Conservation (phyloP, 2,329 filamentous ascomycete genomes). For the Amesomyces nigricolor region DNA sequence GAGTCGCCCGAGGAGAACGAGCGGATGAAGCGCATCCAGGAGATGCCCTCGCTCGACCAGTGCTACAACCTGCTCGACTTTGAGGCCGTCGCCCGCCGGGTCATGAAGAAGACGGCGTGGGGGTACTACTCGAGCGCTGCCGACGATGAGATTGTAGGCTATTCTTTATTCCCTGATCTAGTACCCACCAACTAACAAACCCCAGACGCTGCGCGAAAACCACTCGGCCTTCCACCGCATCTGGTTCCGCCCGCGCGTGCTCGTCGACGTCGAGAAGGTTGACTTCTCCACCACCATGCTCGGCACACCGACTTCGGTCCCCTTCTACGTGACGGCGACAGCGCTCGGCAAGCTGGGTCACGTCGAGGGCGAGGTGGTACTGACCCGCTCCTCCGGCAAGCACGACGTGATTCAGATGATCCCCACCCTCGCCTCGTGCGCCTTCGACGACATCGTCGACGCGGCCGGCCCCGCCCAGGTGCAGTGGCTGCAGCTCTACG, state of each 20-base stretch:
- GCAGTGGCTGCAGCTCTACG: conserved; percentile 95
- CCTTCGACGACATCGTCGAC: conserved; percentile 95
- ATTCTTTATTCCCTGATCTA: neutral
- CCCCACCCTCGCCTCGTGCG: conserved; percentile 91
- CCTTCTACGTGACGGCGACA: conserved; percentile 95
- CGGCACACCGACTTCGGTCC: conserved; percentile 73
- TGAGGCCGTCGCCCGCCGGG: conserved; percentile 78
- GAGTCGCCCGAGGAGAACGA: conserved; percentile 57
- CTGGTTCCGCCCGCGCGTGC: conserved; percentile 85
- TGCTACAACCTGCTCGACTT: conserved; percentile 96
- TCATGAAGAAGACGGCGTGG: conserved; percentile 97
- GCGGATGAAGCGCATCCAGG: conserved; percentile 65
- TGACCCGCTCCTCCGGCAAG: conserved; percentile 76
- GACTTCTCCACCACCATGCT: conserved; percentile 92
- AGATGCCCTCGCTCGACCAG: conserved; percentile 75
- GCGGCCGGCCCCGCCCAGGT: conserved; percentile 72
- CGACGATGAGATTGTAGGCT: conserved; percentile 74
- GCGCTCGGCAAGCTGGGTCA: conserved; percentile 92
- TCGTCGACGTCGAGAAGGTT: conserved; percentile 83
- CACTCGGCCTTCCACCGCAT: conserved; percentile 95
- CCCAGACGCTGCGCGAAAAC: conserved; percentile 86
- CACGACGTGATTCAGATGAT: conserved; percentile 98
- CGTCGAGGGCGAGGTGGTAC: conserved; percentile 85
- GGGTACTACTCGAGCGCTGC: conserved; percentile 95
- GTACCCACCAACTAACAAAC: conserved; percentile 1